These are phyloP conservation scores for Mediolabrus comicus DNA, from an alignment of 108 stramenopile species.

Conservation along the genomic window DNA sequence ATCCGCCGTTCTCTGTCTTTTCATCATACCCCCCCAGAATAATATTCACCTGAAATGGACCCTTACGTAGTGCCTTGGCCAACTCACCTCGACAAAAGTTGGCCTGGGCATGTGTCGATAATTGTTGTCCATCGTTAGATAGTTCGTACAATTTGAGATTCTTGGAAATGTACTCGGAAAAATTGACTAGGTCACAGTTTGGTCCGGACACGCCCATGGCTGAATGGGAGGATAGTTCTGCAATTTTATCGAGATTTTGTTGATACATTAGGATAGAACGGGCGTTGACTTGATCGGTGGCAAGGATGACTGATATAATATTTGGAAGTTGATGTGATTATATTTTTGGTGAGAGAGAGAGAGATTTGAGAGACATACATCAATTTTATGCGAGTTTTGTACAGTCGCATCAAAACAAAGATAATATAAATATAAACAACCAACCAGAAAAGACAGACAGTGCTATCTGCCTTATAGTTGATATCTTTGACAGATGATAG, in stretches of 20 bases:
- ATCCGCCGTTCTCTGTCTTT: conserved; percentile 50
- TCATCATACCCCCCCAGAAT: conserved; percentile 92
- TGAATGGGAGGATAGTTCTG: conserved; percentile 65
- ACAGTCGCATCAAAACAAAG: background rate
- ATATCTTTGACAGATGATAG: too few relatives aligned
- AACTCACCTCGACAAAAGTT: conserved; percentile 94
- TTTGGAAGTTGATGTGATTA: background rate
- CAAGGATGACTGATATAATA: conserved; percentile 69
- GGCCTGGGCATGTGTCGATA: conserved; percentile 92
- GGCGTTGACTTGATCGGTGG: conserved; percentile 88
- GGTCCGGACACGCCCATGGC: conserved; percentile 90
- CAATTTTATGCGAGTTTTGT: background rate
- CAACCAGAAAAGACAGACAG: conserved; percentile 3
- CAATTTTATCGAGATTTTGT: conserved; percentile 87
- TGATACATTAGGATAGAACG: conserved; percentile 87
- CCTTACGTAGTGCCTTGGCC: conserved; percentile 91
- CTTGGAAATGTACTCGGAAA: conserved; percentile 93
- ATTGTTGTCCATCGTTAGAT: conserved; percentile 84
- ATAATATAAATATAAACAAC: background rate
- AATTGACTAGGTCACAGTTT: conserved; percentile 86
- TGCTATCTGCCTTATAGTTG: too few relatives aligned
- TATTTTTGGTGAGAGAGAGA: background rate
- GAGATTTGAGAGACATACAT: background rate
- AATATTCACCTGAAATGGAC: conserved; percentile 96
- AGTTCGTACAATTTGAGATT: conserved; percentile 95